A percentile compares a stretch with the other conserved stretches of the same genome.
These are phyloP conservation scores for Aspergillus sp. DNA, from an alignment of 2,329 filamentous ascomycete genomes.

Conservation along the genomic window DNA sequence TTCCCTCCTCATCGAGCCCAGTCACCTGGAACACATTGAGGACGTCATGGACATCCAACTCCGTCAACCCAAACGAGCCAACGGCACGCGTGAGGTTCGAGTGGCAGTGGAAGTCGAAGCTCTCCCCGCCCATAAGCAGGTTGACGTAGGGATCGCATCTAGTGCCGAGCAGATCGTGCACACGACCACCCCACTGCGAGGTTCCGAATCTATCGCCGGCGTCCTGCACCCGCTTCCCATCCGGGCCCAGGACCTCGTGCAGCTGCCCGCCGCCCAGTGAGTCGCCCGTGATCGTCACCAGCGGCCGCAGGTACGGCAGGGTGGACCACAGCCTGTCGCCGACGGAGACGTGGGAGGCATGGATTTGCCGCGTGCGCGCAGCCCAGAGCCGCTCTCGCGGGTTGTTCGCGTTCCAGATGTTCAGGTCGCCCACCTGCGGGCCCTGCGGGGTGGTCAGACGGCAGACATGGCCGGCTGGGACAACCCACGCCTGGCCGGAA, in stretches of 20 bases:
- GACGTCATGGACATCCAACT: slow-evolving; percentile 73
- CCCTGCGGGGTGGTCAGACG: slow-evolving; percentile 67
- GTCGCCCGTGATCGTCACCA: slow-evolving; percentile 62
- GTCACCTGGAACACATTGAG: slow-evolving; percentile 83
- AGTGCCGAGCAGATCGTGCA: slow-evolving; percentile 74
- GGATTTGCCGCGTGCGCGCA: slow-evolving; percentile 65
- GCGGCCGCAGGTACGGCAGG: slow-evolving; percentile 65
- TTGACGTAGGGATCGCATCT: slow-evolving; percentile 81
- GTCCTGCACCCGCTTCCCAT: slow-evolving; percentile 22
- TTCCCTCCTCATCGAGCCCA: slow-evolving; percentile 59
- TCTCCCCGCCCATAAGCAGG: slow-evolving; percentile 57
- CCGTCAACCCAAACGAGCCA: slow-evolving; percentile 56
- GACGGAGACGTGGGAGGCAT: slow-evolving; percentile 62
- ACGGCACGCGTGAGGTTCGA: slow-evolving; percentile 70
- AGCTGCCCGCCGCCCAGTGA: slow-evolving; percentile 42
- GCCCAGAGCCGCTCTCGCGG: slow-evolving; percentile 78
- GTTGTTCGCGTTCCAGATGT: slow-evolving; percentile 70
- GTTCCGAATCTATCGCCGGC: slow-evolving; percentile 36
- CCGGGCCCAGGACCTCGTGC: slow-evolving; percentile 25
- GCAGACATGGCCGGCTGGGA: slow-evolving; percentile 58
- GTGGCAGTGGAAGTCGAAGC: slow-evolving; percentile 76
- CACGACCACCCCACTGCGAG: slow-evolving; percentile 50
- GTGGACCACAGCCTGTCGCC: slow-evolving; percentile 69
- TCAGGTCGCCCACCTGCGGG: slow-evolving; percentile 74
- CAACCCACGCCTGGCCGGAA: slow-evolving; percentile 64